Evolutionary conservation across 768 basidiomycete genomes (phyloP), one percentile per base, ranked within the genome.

Genomic region (Collybia sp.): DNA sequence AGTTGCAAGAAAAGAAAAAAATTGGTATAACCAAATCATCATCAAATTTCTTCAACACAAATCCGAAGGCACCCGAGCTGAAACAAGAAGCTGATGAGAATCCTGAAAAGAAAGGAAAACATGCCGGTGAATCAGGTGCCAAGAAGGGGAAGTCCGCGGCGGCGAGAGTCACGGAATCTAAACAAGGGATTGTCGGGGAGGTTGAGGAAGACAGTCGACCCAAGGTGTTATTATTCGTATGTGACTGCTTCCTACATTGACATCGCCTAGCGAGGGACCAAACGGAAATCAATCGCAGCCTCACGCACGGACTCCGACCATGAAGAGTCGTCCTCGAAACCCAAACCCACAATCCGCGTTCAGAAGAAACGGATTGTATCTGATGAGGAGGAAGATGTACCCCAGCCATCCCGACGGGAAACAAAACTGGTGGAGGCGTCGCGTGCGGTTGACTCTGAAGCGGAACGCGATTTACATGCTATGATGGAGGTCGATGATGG

Each of bases 401-500:
- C 72, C 11, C 63, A 54, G 12, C 55, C 63, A 56, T 35, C 61
- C 37, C 36, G 55, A 18, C 58, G 67, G 42, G 72, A 70, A 56
- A 65, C 38, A 66, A 62, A 58, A 47, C 50, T 61, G 61, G 48
- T 45, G 46, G 63, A 54, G 53, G 53, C 41, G 49, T 50, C 53
- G 30, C 63, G 58, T 38, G 54, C 54, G 44, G 54, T 59, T 30
- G 71, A 70, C 53, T 60, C 62, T 2, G 68, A 70, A 19, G 69
- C 68, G 8, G 76, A 80, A 47, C 66, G 70, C 12, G 77, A 76
- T 9, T 65, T 69, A 10, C 69, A 68, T 36, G 83, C 77, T 9
- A 75, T 88, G 70, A 87, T 88, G 85, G 86, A 89, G 42, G 73
- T 88, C 44, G 85, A 87, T 46, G 87, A 88, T 54, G 79, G 87